Conservation (phyloP, 441 rosid genomes). For the Eruca vesicaria region DNA sequence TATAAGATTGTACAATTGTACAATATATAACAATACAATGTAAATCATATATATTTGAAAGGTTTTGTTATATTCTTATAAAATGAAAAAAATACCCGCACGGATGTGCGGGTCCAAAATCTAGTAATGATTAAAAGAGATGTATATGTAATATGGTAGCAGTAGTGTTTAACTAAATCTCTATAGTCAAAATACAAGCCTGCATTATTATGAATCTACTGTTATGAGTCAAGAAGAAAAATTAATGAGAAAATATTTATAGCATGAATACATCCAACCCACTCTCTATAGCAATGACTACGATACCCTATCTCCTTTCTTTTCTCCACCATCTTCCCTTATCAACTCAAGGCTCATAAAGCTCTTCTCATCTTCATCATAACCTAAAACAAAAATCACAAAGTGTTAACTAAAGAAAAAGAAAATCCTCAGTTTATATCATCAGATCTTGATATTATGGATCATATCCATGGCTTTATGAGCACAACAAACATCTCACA, state of each 20-base stretch:
- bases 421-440: neutral
- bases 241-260: conserved; percentile 12
- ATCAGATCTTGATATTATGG: conserved; percentile 41
- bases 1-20: too few species aligned
- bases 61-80: too few species aligned
- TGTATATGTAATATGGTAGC: neutral
- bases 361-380: conserved; percentile 16
- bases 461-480: conserved; percentile 47
- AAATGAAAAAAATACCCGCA: too few species aligned
- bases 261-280: conserved; percentile 15
- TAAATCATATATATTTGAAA: too few species aligned
- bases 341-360: conserved; percentile 21
- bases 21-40: too few species aligned
- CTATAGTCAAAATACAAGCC: conserved; percentile 2
- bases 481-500: conserved; percentile 20
- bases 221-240: conserved; percentile 27
- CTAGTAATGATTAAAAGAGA: too few species aligned
- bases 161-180: neutral
- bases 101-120: too few species aligned
- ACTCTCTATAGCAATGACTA: conserved; percentile 28
- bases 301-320: conserved; percentile 20
- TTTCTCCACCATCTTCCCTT: conserved; percentile 24
- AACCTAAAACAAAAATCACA: conserved; percentile 18
- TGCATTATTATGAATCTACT: conserved; percentile 29
- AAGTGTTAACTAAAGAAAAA: neutral